A percentile compares a stretch with the other conserved stretches of the same genome.
These are phyloP conservation scores for Geotrichum candidum DNA, from an alignment of 1,139 yeast species.

Conservation along the genomic window DNA sequence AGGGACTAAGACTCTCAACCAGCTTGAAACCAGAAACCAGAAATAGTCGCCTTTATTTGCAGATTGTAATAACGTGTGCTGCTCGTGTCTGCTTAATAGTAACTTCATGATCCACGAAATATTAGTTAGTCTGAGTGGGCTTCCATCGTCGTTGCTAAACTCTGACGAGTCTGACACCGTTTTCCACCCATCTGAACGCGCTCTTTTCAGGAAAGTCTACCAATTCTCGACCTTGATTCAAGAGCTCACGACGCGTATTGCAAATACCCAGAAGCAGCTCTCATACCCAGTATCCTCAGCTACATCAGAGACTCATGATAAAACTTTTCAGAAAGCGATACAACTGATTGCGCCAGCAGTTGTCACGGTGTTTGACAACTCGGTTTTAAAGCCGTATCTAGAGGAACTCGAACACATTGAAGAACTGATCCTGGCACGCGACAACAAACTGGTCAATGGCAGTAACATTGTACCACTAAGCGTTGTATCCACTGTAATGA, in stretches of 20 bases:
- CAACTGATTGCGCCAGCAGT: conserved; percentile 7
- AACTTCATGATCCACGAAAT: conserved; percentile 19
- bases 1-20: background rate
- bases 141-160: conserved; percentile 22
- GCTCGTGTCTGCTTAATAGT: background rate
- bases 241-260: conserved; percentile 1
- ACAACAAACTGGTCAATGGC: conserved; percentile 6
- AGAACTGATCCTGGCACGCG: conserved; percentile 1
- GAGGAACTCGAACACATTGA: conserved; percentile 7
- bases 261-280: background rate
- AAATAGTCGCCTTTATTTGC: background rate
- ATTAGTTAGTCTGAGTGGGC: conserved; percentile 25
- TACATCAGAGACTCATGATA: background rate
- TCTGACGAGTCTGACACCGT: conserved; percentile 5
- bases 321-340: conserved; percentile 4
- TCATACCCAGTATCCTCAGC: background rate
- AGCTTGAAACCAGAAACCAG: background rate
- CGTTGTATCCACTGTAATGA: background rate
- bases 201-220: conserved; percentile 18
- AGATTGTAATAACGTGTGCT: background rate
- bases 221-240: conserved; percentile 1
- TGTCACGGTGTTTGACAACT: conserved; percentile 5
- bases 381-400: conserved; percentile 7
- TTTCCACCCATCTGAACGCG: conserved; percentile 18
- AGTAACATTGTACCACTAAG: conserved; percentile 3